A percentile compares a stretch with the other conserved stretches of the same genome.
phyloP scores from a whole-genome alignment of 345 rosid species.

The Aethionema arabicum region DNA sequence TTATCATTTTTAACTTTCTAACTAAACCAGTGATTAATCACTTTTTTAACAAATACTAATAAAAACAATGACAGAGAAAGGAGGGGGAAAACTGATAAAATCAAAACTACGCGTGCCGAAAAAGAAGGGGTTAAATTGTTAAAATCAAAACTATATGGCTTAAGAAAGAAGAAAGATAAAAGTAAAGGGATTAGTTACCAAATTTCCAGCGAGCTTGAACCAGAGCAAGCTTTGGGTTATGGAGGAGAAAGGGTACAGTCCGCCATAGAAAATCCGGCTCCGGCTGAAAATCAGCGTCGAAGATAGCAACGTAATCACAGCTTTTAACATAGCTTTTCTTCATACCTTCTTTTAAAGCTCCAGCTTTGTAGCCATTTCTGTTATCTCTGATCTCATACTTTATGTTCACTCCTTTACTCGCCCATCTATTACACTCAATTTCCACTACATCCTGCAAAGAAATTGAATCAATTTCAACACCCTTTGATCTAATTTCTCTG shows the following conservation, averaged over 20 bases:
- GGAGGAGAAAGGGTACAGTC: conserved; percentile 73
- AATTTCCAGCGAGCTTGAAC: conserved; percentile 99
- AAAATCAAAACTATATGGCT: conserved; percentile 25
- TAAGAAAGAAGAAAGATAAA: conserved; percentile 12
- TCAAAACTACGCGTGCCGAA: too few relatives aligned
- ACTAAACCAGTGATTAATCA: too few relatives aligned
- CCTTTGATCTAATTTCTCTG: neutral
- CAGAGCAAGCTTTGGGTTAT: conserved; percentile 74
- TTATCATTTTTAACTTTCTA: too few relatives aligned
- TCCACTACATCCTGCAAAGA: conserved; percentile 71
- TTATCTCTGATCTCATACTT: conserved; percentile 82
- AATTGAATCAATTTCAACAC: neutral
- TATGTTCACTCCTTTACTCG: conserved; percentile 90
- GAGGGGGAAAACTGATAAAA: too few relatives aligned
- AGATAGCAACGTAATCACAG: conserved; percentile 85
- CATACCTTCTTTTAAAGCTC: conserved; percentile 96
- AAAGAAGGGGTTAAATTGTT: conserved; percentile 16
- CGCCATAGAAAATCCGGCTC: conserved; percentile 91
- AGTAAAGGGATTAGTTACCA: conserved; percentile 45
- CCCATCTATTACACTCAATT: conserved; percentile 91
- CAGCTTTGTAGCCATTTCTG: conserved; percentile 89
- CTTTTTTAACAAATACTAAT: too few relatives aligned
- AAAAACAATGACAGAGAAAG: too few relatives aligned
- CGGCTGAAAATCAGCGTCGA: conserved; percentile 98
- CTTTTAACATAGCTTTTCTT: conserved; percentile 72